Evolutionary conservation across 805 yeast species (phyloP), one percentile per base, ranked within the genome.

Genomic region (Wickerhamomyces mucosus): DNA sequence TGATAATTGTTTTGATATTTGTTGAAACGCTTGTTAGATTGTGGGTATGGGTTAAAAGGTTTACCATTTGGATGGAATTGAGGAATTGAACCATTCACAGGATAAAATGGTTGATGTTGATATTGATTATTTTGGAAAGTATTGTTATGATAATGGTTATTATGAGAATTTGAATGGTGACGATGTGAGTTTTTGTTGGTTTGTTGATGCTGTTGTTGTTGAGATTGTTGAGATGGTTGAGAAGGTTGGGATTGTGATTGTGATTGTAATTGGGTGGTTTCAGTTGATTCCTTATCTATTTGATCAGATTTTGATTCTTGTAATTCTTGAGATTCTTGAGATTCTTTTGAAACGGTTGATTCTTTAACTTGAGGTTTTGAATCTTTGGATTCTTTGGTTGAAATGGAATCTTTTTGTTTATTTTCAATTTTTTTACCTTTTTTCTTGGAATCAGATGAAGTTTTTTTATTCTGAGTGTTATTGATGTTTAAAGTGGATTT

Each of bases 21-120:
- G 37, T 38, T 45, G 35, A 37, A 43, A 35, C 45, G 45, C 32
- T 45, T 46, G 31, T 36, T 40, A 34, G n/a, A n/a, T 35, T 36
- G 39, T 43, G 42, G 32, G 26, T 40, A 42, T 15, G 40, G 46
- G 36, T 51, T 49, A 42, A 33, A 42, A 24, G 32, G 49, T 34
- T 42, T 38, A 23, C 21, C 31, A 16, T 29, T 35, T 23, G 26
- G 31, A 21, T 26, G 15, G 15, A n/a, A 28, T 25, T 32, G 35
- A 5, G 33, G 27, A 27, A 31, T 29, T 28, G 32, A 13, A 28
- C 12, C 21, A 21, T 42, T 48, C 46, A 26, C 31, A 36, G 29
- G 35, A 22, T 30, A 38, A 44, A 26, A 37, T 42, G 43, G 46
- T 35, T 42, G 45, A 32, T 41, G 43, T 28, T 31, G 40, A 13